These are phyloP conservation scores for Saccharomyces pastorianus DNA, from an alignment of 1,139 yeast genomes.

Conservation along the genomic window DNA sequence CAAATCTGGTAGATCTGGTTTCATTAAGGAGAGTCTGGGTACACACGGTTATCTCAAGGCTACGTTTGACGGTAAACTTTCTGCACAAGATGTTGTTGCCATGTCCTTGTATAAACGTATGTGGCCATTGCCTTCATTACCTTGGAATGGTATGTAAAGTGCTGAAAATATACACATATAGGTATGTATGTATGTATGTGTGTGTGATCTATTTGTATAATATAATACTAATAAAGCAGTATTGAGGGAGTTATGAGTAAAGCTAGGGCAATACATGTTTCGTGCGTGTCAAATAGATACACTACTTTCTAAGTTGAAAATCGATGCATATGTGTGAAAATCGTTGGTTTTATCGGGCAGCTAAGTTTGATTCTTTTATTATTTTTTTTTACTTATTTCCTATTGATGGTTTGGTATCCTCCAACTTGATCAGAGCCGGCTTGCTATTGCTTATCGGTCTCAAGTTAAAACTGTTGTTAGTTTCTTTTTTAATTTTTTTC, in stretches of 20 bases:
- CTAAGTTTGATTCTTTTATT: background rate
- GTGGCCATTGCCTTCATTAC: slow-evolving; percentile 60
- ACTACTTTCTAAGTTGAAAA: background rate
- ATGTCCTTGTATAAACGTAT: slow-evolving; percentile 91
- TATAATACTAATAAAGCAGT: background rate
- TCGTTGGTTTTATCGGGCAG: background rate
- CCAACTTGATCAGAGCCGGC: background rate
- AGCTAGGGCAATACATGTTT: background rate
- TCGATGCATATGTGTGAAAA: background rate
- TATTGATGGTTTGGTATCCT: background rate
- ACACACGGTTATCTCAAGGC: slow-evolving; percentile 98
- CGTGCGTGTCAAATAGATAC: background rate
- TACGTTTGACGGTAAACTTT: slow-evolving; percentile 81
- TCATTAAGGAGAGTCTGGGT: slow-evolving; percentile 90
- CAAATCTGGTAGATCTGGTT: slow-evolving; percentile 85
- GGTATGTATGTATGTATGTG: background rate
- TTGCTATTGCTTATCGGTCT: background rate
- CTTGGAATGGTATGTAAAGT: slow-evolving; percentile 22
- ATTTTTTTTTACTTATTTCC: background rate
- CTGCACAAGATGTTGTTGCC: slow-evolving; percentile 88
- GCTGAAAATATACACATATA: background rate
- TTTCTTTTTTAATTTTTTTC: slow-evolving; percentile 7
- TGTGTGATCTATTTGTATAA: background rate
- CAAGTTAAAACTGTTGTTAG: background rate
- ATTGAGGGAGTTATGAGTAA: background rate